Conservation (phyloP, 192 early-diverging fungal genomes). For the Coemansia erecta region DNA sequence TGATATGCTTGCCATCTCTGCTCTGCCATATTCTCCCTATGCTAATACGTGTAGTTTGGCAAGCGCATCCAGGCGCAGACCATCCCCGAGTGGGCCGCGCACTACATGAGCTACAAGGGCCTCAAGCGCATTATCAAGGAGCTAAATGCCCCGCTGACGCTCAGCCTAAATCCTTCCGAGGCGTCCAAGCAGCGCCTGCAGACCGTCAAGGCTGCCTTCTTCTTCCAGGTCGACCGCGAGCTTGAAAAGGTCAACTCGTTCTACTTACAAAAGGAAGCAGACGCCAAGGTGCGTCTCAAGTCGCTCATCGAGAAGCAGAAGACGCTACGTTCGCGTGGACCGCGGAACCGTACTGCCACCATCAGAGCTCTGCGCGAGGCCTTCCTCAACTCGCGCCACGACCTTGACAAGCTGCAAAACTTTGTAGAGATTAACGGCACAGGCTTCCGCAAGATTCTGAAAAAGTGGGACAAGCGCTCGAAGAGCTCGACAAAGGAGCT, state of each 20-base stretch:
- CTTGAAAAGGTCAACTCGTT: conserved; percentile 97
- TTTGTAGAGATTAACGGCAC: conserved; percentile 96
- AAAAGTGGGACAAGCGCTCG: conserved; percentile 99
- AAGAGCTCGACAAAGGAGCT: conserved; percentile 97
- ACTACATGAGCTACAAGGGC: conserved; percentile 97
- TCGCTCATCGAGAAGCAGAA: conserved; percentile 80
- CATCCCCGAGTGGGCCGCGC: conserved; percentile 86
- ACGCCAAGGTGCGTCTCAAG: conserved; percentile 84
- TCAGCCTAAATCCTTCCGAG: conserved; percentile 29
- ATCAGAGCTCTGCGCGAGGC: conserved; percentile 82
- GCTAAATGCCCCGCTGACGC: conserved; percentile 54
- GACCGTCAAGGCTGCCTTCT: conserved; percentile 93
- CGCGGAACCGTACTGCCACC: conserved; percentile 55
- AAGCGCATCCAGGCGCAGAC: conserved; percentile 94
- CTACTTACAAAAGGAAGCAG: conserved; percentile 95
- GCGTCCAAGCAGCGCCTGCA: conserved; percentile 57
- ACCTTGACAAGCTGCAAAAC: conserved; percentile 95
- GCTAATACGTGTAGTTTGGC: conserved; percentile 74
- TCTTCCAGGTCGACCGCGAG: conserved; percentile 97
- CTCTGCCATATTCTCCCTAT: not conserved
- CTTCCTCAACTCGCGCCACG: conserved; percentile 86
- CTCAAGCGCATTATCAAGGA: conserved; percentile 97
- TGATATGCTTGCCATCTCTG: not conserved
- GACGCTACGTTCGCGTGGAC: conserved; percentile 56
- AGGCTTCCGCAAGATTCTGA: conserved; percentile 98